Conservation (phyloP, 139 green algal species). For the Chlamydomonas schloesseri region DNA sequence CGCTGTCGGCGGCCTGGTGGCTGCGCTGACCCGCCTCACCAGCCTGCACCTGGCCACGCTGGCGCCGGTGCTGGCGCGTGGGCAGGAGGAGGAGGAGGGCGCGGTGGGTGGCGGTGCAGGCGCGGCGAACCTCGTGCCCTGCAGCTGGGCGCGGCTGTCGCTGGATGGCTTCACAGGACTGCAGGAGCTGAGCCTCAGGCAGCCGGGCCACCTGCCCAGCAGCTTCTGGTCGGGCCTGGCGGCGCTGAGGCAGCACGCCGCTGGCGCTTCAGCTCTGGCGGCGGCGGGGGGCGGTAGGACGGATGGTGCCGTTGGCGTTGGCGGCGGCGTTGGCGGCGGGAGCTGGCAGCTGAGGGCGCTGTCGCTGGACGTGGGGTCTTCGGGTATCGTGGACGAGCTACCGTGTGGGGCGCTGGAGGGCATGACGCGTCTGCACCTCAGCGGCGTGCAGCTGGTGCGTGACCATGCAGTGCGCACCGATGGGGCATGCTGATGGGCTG, state of each 20-base stretch:
- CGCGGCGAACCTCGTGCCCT: neutral
- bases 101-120: neutral
- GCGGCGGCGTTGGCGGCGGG: neutral
- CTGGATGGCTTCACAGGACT: neutral
- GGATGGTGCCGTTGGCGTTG: too few species aligned
- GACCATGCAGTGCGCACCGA: too few species aligned
- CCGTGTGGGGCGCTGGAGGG: neutral
- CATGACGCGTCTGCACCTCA: neutral
- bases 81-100: neutral
- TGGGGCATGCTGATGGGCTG: too few species aligned
- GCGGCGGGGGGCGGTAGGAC: too few species aligned
- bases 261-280: too few species aligned
- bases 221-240: neutral
- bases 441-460: slow-evolving; percentile 2
- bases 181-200: neutral
- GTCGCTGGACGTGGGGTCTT: neutral
- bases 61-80: neutral
- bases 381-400: neutral
- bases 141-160: neutral
- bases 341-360: neutral
- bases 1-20: neutral
- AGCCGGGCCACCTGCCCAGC: neutral
- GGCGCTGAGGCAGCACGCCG: neutral
- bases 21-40: neutral
- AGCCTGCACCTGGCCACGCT: neutral